phyloP scores from a whole-genome alignment of 768 basidiomycete genomes.

The Myochromella boudieri region DNA sequence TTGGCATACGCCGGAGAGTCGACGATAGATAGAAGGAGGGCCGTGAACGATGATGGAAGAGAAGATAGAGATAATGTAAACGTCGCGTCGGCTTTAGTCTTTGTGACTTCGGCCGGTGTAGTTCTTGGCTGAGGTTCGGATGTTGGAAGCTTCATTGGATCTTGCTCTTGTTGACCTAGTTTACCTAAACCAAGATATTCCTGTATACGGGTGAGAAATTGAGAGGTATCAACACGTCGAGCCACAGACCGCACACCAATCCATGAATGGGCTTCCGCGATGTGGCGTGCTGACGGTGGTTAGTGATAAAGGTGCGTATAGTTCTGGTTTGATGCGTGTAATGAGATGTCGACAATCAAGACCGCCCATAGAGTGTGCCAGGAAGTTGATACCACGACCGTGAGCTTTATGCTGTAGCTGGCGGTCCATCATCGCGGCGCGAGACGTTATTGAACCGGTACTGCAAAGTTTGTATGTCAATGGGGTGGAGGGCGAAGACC shows the following conservation, averaged over 20 bases:
- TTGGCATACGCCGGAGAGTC: constrained; percentile 98
- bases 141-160: constrained; percentile 18
- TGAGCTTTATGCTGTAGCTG: constrained; percentile 64
- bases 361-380: constrained; percentile 98
- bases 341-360: constrained; percentile 94
- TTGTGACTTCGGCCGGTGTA: constrained; percentile 3
- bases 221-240: background rate
- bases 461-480: constrained; percentile 35
- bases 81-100: constrained; percentile 31
- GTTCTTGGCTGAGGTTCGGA: background rate
- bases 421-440: constrained; percentile 73
- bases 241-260: constrained; percentile 86
- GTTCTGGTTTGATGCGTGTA: constrained; percentile 75
- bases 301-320: constrained; percentile 84
- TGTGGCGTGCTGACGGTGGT: constrained; percentile 93
- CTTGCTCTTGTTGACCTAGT: constrained; percentile 39
- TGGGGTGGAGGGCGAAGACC: background rate
- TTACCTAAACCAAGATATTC: constrained; percentile 92
- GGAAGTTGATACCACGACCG: constrained; percentile 85
- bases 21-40: constrained; percentile 81
- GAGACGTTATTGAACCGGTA: constrained; percentile 84
- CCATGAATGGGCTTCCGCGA: constrained; percentile 97
- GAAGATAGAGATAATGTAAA: constrained; percentile 55
- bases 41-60: constrained; percentile 82
- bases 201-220: constrained; percentile 34